Evolutionary conservation across 2,329 filamentous ascomycete genomes (phyloP).

Genomic region (Hansfordia pulvinata): DNA sequence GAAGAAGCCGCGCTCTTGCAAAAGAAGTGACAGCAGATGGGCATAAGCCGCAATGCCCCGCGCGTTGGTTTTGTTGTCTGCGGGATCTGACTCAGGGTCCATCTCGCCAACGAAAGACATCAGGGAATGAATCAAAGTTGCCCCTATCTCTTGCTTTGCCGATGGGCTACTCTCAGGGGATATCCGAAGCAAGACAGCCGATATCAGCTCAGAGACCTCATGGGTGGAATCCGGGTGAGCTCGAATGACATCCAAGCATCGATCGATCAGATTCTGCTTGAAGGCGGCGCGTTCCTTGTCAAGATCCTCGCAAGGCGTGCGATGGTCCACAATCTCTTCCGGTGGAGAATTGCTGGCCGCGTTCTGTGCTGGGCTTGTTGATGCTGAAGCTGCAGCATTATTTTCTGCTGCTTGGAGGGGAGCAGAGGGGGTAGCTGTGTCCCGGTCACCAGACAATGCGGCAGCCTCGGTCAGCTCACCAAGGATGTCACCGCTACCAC

Average conservation of each 20-base stretch:
- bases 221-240: conserved; percentile 81
- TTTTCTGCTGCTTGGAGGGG: conserved; percentile 11
- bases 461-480: conserved; percentile 8
- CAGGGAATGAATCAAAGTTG: conserved; percentile 72
- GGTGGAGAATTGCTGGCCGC: conserved; percentile 6
- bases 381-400: conserved; percentile 10
- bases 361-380: conserved; percentile 9
- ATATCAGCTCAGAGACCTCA: conserved; percentile 78
- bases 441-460: conserved; percentile 1
- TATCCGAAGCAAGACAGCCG: conserved; percentile 51
- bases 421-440: conserved; percentile 9
- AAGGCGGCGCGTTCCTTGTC: conserved; percentile 63
- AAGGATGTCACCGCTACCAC: conserved; percentile 9
- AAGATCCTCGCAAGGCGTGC: conserved; percentile 72
- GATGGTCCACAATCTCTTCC: too few relatives aligned
- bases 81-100: too few relatives aligned
- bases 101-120: conserved; percentile 53
- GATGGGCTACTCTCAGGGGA: conserved; percentile 37
- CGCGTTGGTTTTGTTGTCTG: conserved; percentile 47
- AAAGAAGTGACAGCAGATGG: conserved; percentile 75
- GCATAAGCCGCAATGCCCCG: conserved; percentile 72
- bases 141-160: conserved; percentile 58
- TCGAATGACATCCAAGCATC: conserved; percentile 80
- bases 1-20: conserved; percentile 76
- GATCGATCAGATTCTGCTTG: conserved; percentile 68